Evolutionary conservation across 352 stramenopile genomes (phyloP).

Genomic region (Globisporangium abappressorium): DNA sequence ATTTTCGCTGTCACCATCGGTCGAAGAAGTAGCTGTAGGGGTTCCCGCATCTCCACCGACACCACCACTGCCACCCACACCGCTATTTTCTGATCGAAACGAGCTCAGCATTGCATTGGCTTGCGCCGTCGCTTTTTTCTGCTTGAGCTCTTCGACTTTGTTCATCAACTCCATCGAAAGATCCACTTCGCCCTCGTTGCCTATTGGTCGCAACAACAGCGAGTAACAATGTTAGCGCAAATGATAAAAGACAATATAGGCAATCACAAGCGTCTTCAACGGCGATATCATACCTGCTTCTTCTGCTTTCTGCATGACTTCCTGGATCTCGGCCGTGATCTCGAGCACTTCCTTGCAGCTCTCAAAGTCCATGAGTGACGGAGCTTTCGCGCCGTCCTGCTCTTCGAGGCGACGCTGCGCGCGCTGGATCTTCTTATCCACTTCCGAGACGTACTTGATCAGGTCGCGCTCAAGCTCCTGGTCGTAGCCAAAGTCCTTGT

Average conservation of each 20-base stretch:
- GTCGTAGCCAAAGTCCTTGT: slow-evolving; percentile 66
- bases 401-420: slow-evolving; percentile 71
- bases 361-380: slow-evolving; percentile 47
- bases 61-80: background rate
- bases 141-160: slow-evolving; percentile 61
- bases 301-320: slow-evolving; percentile 56
- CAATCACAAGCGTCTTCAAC: background rate
- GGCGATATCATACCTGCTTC: slow-evolving; percentile 23
- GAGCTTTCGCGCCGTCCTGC: slow-evolving; percentile 43
- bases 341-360: slow-evolving; percentile 65
- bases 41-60: background rate
- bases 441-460: slow-evolving; percentile 54
- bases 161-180: slow-evolving; percentile 58
- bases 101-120: slow-evolving; percentile 40
- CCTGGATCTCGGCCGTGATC: slow-evolving; percentile 72
- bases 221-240: background rate
- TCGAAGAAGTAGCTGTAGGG: background rate
- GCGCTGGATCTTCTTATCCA: slow-evolving; percentile 80
- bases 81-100: slow-evolving; percentile 25
- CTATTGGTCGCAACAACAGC: slow-evolving; percentile 11
- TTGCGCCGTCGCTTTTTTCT: slow-evolving; percentile 44
- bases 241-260: background rate
- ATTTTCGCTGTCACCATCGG: slow-evolving; percentile 3
- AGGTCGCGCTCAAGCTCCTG: slow-evolving; percentile 65
- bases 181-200: slow-evolving; percentile 56